Evolutionary conservation across 106 monocot genomes (phyloP), one percentile per base, ranked within the genome.

Genomic region (Dendrobium chrysotoxum): DNA sequence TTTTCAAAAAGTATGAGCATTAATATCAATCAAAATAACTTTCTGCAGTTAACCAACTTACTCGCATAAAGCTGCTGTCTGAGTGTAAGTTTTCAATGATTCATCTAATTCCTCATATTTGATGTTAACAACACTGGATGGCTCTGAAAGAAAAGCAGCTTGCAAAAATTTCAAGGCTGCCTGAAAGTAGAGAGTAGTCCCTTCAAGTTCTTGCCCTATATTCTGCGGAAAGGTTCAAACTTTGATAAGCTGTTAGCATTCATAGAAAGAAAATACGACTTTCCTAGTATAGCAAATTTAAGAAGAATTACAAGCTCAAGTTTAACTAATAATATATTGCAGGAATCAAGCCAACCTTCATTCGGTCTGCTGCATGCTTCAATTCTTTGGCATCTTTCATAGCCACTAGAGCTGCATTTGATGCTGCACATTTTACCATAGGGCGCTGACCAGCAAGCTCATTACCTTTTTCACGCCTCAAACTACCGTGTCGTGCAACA

Each of bases 361-460:
- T 65, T 25, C 64, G 64, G 64, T 65, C 64, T 65, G 64, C 64
- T 65, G 64, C 64, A 65, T 65, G 64, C 15, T 65, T 65, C 64
- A 65, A 65, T 65, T 28, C 64, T 65, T 26, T 65, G 64, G 64
- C 64, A 2, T 65, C 64, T 65, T 65, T 65, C 64, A 65, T 65
- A 26, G 64, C 64, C 25, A 26, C 26, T 10, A 65, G 7, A 10
- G 64, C 64, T 8, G 64, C 64, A 65, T n/a, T 25, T 23, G 64
- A 65, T 12, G 64, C 9, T 65, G 7, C 25, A 26, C 64, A 65
- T 65, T 65, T 65, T 65, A 25, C 25, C 64, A 65, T 28, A 65
- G 64, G 64, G 23, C 7, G 26, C 25, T 25, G 64, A 6, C 9
- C 26, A 65, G 1, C 23, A 65, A 26, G 64, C 64, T 65, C 64